phyloP scores from a whole-genome alignment of 192 early-diverging fungal species.

The Podila verticillata region DNA sequence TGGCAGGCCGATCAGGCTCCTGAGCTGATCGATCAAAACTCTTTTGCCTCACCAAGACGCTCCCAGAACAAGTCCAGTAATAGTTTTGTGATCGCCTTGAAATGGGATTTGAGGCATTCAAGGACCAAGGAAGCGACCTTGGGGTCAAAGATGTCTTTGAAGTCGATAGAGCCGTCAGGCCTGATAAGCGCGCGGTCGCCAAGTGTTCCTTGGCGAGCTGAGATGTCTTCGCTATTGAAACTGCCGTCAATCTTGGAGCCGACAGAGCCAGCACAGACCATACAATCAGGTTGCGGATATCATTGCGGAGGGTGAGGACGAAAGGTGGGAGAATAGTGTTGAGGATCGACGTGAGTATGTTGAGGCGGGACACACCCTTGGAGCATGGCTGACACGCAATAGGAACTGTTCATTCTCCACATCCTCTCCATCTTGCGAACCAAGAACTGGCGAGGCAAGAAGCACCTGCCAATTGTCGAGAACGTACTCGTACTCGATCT shows the following conservation, averaged over 20 bases:
- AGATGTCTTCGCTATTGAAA: slow-evolving; percentile 6
- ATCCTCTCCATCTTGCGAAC: background rate
- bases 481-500: background rate
- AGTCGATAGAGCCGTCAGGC: slow-evolving; percentile 11
- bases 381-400: too few species aligned
- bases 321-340: slow-evolving; percentile 15
- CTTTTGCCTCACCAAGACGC: slow-evolving; percentile 7
- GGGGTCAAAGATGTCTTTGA: slow-evolving; percentile 8
- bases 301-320: slow-evolving; percentile 11
- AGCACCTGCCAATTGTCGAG: background rate
- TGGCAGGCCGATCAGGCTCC: slow-evolving; percentile 4
- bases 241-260: slow-evolving; percentile 7
- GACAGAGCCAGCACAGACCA: slow-evolving; percentile 4
- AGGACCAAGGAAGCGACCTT: background rate
- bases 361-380: background rate
- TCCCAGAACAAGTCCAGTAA: background rate
- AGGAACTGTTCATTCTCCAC: too few species aligned
- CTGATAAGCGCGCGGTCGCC: background rate
- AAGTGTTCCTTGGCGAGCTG: background rate
- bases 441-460: background rate
- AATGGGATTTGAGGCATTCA: slow-evolving; percentile 3
- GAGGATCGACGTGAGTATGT: background rate
- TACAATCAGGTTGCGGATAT: slow-evolving; percentile 20
- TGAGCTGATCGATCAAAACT: slow-evolving; percentile 16
- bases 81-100: background rate